Evolutionary conservation across 2,329 filamentous ascomycete genomes (phyloP), one percentile per base, ranked within the genome.

Genomic region (Colletotrichum sp.): DNA sequence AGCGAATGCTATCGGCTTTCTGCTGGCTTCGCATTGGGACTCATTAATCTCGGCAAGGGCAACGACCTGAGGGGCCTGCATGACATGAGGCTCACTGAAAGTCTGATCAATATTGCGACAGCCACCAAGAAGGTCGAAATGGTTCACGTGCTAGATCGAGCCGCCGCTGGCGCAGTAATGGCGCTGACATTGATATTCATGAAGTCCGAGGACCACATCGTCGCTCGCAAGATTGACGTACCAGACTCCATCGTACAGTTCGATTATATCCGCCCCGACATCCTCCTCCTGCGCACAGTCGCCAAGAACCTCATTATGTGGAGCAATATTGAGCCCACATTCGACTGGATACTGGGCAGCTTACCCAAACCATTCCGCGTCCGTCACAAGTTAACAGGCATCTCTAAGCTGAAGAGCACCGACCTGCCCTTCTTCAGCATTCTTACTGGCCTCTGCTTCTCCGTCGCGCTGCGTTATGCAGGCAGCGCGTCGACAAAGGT

Each of bases 1-100:
- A 96, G 98, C 81, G 97, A 99, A 86, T 96, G 96, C n/a, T 99
- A 99, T 84, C 93, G 98, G 55, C 90, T 99, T 44, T 96, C 97
- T 10, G 96, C 98, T 21, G 98, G 97, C 0, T 98, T 98, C 80
- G 94, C 98, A 0, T 89, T 99, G 1, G 97, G 97, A 0, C 93
- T 98, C 79, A 98, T 99, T 85, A 99, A 99, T 83, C 88, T 99
- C 2, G 97, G 94, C 72, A 98, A 96, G 81, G 98, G 97, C 24
- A 94, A 92, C 76, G 95, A 98, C 80, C 88, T 99, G 32, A 94
- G 94, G 81, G 96, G 96, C 12, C 89, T 99, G 64, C 95, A 98
- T 79, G 97, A 99, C 81, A 98, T 99, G 95, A 92, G 93, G 63
- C 91, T 99, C 10, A 95, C 97, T 0, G 96, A 99, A 81, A 94